Percentiles rank a stretch among this genome's conserved stretches.
phyloP scores from a whole-genome alignment of 2,329 filamentous ascomycete species.

The Rachicladosporium sp. region DNA sequence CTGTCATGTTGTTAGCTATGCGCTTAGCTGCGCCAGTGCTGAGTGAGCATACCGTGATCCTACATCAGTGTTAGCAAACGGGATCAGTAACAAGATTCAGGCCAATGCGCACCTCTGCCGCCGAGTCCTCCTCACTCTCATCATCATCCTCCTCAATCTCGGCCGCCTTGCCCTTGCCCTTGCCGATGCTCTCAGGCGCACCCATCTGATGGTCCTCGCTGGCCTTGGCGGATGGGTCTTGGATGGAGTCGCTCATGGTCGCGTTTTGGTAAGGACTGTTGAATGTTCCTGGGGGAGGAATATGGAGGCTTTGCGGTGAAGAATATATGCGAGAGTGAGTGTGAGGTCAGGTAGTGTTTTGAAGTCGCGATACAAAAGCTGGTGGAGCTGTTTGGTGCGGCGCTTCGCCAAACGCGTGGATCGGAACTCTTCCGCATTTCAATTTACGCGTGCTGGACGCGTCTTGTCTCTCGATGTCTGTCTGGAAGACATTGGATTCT shows the following conservation, averaged over 20 bases:
- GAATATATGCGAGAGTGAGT: neutral
- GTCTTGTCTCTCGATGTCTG: neutral
- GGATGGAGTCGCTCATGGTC: slow-evolving; percentile 17
- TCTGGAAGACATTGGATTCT: too few relatives aligned
- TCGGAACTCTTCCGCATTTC: neutral
- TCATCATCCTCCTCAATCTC: slow-evolving; percentile 53
- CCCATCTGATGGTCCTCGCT: slow-evolving; percentile 18
- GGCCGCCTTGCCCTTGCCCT: slow-evolving; percentile 79
- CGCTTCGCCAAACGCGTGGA: neutral
- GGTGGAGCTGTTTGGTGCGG: too few relatives aligned
- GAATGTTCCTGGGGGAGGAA: neutral
- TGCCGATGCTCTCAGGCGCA: slow-evolving; percentile 40
- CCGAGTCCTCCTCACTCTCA: slow-evolving; percentile 33
- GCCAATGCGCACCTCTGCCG: slow-evolving; percentile 23
- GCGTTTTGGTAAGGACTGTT: slow-evolving; percentile 2
- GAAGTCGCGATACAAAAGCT: too few relatives aligned
- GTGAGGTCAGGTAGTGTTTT: too few relatives aligned
- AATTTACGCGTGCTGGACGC: slow-evolving; percentile 1
- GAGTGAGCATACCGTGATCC: slow-evolving; percentile 1
- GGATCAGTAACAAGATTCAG: neutral
- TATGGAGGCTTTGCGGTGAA: slow-evolving; percentile 4
- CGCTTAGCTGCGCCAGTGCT: neutral
- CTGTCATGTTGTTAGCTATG: slow-evolving; percentile 7
- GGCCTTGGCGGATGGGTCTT: slow-evolving; percentile 13
- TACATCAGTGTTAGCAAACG: slow-evolving; percentile 1